Base-by-base conservation (phyloP, 2,329 filamentous ascomycete genomes). In the Metarhizium anisopliae region DNA sequence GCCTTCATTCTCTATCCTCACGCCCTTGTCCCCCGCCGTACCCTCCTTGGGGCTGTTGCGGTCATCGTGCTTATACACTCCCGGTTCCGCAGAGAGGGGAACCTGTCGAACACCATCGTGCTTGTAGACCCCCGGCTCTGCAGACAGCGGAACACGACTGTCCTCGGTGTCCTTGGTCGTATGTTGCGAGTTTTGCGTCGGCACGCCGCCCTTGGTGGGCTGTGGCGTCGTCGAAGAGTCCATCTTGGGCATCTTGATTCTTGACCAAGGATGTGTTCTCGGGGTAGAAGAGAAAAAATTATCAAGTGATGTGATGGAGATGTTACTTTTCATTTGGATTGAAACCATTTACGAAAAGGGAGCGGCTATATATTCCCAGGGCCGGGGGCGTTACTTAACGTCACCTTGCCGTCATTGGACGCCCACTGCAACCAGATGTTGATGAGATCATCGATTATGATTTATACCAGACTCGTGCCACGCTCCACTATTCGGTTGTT, bases 21-120 rank as follows among this genome's bases (percentile, higher is more conserved):
- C 50, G 1, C 56, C 56, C 36, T 52, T n/a, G 29, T 47, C 45
- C 10, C 56, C 56, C 6, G 56, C 56, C 2, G 50, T 53, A 3
- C 56, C 56, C 20, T 18, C 6, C 53, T 55, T 57, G 25, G 56
- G 53, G 36, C 55, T 53, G 43, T 57, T 57, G 49, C 25, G 8
- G 11, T 25, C 20, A 29, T 57, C 56, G 5, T 52, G 52, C 29
- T 43, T 30, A 13, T 57, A 57, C 3, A 53, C 56, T 3, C 56
- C 56, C 8, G 35, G 47, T 14, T 57, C 56, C 0, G 56, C 56
- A 4, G 56, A 57, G n/a, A 57, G 43, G 20, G 56, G 53, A n/a
- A 55, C 56, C 6, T 40, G 16, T 2, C 53, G 53, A n/a, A 18
- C 11, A 7, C 50, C 50, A 25, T 52, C 43, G 4, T 30, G n/a